Percentiles rank a stretch among this genome's conserved stretches.
Conservation (phyloP, 169 alveolate species). For the Prorocentrum cordatum region DNA sequence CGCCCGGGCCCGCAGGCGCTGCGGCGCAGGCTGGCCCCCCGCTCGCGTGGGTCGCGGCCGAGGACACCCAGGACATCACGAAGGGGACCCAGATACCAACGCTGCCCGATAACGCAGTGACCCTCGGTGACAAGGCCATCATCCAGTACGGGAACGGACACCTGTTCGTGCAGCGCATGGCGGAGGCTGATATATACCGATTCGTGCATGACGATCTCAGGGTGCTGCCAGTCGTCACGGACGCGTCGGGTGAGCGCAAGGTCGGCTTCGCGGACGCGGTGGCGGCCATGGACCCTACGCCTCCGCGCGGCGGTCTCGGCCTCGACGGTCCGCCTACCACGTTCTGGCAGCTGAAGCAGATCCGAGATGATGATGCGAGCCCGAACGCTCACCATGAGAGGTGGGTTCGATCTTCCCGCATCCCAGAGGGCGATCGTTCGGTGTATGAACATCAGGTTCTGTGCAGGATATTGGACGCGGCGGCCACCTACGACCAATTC, state of each 20-base stretch:
- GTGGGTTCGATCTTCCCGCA: background rate
- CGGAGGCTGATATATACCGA: background rate
- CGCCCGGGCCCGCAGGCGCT: background rate
- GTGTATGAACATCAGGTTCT: conserved; percentile 8
- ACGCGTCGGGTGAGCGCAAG: background rate
- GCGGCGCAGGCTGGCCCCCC: background rate
- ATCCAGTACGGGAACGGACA: background rate
- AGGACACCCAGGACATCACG: background rate
- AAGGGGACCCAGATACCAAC: background rate
- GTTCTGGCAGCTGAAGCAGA: background rate
- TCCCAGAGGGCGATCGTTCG: background rate
- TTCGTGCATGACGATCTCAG: background rate
- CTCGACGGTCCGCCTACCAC: background rate
- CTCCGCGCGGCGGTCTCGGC: background rate
- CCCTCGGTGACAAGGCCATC: background rate
- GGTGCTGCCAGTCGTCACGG: background rate
- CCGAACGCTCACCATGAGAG: background rate
- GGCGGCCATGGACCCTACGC: background rate
- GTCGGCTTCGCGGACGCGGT: background rate
- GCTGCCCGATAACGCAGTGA: background rate
- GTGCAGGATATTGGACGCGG: background rate
- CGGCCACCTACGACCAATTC: background rate
- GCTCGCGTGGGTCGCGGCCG: conserved; percentile 12
- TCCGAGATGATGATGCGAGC: background rate
- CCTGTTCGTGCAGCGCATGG: background rate